Evolutionary conservation across 805 yeast genomes (phyloP).

Genomic region (Candida ortonii): DNA sequence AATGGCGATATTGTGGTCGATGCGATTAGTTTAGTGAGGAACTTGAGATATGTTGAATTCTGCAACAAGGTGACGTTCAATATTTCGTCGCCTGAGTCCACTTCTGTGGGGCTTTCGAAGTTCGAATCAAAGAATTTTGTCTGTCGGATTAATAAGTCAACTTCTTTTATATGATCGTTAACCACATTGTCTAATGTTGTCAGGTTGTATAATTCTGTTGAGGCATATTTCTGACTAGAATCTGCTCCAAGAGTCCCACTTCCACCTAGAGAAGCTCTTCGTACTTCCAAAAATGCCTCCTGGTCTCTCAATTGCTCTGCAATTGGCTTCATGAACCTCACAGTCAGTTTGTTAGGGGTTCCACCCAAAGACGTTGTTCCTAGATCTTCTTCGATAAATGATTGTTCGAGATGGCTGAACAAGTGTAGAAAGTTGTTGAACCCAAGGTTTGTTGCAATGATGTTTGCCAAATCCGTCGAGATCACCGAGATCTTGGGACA

Average conservation of each 20-base stretch:
- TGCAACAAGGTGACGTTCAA: constrained; percentile 29
- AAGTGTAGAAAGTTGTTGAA: constrained; percentile 21
- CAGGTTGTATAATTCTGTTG: constrained; percentile 25
- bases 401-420: constrained; percentile 29
- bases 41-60: constrained; percentile 52
- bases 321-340: constrained; percentile 29
- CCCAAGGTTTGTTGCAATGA: constrained; percentile 20
- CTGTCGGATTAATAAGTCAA: constrained; percentile 16
- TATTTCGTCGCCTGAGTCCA: constrained; percentile 3
- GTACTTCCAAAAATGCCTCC: constrained; percentile 10
- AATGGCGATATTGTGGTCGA: constrained; percentile 65
- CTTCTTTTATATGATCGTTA: constrained; percentile 21
- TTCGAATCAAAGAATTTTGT: constrained; percentile 1
- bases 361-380: constrained; percentile 13
- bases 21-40: constrained; percentile 57
- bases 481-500: constrained; percentile 34
- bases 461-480: constrained; percentile 25
- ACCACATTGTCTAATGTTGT: constrained; percentile 15
- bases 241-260: constrained; percentile 12
- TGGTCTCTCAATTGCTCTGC: constrained; percentile 25
- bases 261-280: constrained; percentile 15
- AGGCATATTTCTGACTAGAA: constrained; percentile 9
- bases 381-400: constrained; percentile 20
- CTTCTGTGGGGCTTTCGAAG: not conserved
- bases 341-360: constrained; percentile 19